Percentiles rank a stretch among this genome's conserved stretches.
Conservation (phyloP, 2,329 filamentous ascomycete species). For the Colletotrichum gigasporum region DNA sequence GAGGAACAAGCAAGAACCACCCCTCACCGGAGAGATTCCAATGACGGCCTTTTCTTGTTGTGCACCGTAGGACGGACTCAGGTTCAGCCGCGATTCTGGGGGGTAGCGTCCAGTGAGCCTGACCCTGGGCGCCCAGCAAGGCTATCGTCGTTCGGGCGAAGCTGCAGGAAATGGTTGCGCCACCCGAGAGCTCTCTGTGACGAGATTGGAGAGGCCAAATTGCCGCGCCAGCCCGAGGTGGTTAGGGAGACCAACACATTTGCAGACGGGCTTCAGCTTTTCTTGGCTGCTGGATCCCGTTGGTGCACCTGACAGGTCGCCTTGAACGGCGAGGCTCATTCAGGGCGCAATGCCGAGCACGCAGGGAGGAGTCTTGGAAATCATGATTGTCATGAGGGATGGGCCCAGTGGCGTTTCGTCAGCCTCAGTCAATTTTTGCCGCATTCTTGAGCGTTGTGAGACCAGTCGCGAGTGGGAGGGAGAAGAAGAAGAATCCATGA, state of each 20-base stretch:
- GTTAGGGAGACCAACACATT: constrained; percentile 4
- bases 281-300: not conserved
- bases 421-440: not conserved
- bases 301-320: not conserved
- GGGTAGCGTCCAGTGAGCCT: not conserved
- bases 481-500: no score
- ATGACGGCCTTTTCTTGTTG: constrained; percentile 5
- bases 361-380: not conserved
- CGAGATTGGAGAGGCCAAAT: not conserved
- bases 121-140: not conserved
- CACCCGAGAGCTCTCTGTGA: not conserved
- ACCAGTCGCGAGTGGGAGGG: not conserved
- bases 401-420: not conserved
- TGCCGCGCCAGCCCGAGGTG: constrained; percentile 9
- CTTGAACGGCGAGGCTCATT: not conserved
- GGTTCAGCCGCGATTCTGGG: constrained; percentile 18
- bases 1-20: constrained; percentile 4
- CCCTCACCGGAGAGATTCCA: not conserved
- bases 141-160: not conserved
- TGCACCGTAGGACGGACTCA: not conserved
- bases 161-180: not conserved
- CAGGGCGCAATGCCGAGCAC: not conserved
- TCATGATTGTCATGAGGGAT: not conserved
- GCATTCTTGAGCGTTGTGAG: not conserved
- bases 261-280: not conserved